Percentiles rank a stretch among this genome's conserved stretches.
Evolutionary conservation across 2,329 filamentous ascomycete species (phyloP).

Genomic region (Arthrobotrys musiformis): DNA sequence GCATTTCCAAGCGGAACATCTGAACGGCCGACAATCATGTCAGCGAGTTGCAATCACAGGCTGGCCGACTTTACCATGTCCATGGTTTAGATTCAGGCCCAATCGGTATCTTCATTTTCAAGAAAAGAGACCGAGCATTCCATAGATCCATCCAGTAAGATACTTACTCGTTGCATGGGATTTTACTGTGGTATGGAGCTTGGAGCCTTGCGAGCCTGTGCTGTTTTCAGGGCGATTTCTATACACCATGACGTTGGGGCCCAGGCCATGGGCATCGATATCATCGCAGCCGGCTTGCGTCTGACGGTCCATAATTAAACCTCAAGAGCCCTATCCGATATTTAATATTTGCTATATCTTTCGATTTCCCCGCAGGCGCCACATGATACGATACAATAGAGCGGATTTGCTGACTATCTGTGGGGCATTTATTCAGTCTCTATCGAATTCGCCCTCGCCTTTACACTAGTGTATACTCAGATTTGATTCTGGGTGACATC

Average conservation of each 20-base stretch:
- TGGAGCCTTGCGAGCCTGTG: slow-evolving; percentile 25
- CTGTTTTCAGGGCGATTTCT: slow-evolving; percentile 52
- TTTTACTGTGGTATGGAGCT: slow-evolving; percentile 33
- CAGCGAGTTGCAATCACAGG: slow-evolving; percentile 18
- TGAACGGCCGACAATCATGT: slow-evolving; percentile 30
- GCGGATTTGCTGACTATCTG: slow-evolving; percentile 43
- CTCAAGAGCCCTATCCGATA: slow-evolving; percentile 11
- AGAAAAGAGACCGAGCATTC: slow-evolving; percentile 31
- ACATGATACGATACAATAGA: slow-evolving; percentile 10
- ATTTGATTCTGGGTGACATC: neutral
- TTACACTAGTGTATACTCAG: neutral
- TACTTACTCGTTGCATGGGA: neutral
- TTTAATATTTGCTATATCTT: neutral
- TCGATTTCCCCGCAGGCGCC: slow-evolving; percentile 7
- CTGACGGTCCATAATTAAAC: slow-evolving; percentile 42
- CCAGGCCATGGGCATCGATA: no score
- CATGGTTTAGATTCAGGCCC: neutral
- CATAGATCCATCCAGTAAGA: slow-evolving; percentile 11
- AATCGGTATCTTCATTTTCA: slow-evolving; percentile 16
- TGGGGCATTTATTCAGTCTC: slow-evolving; percentile 22
- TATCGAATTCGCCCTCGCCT: neutral
- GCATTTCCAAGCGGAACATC: slow-evolving; percentile 10
- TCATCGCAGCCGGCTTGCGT: slow-evolving; percentile 41
- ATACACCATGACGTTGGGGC: slow-evolving; percentile 53
- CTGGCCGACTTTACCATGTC: neutral